Base-by-base conservation (phyloP, 495 filamentous ascomycete genomes). In the Penicillium arizonense region DNA sequence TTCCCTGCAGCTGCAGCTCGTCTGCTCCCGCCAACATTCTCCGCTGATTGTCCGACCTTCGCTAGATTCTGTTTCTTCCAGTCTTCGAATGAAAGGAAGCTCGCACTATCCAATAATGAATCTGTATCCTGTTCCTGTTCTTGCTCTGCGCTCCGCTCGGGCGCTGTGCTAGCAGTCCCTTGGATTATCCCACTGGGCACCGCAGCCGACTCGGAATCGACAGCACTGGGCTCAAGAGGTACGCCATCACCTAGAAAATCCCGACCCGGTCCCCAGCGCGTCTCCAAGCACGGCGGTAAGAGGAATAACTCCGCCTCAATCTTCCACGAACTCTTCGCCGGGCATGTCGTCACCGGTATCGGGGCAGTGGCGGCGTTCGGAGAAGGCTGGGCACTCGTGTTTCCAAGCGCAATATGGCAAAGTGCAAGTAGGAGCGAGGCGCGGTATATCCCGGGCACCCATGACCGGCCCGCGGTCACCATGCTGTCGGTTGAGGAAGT, bases 21-120 rank as follows among this genome's bases (percentile, higher is more conserved):
- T 47, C 72, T 57, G 38, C 59, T 65, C 12, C 68, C 66, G 26
- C 83, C 87, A 24, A 91, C 78, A 57, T 87, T 82, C 50, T 94
- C 85, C 8, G 82, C 84, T 18, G 91, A 91, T 62, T 95, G 92
- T 3, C 90, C 94, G 4, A 82, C 86, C 62, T 89, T 90, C 32
- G 85, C 90, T 11, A 97, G 75, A 68, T 96, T 96, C 76, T 92
- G 89, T 62, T 88, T 89, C 73, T 95, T 97, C 94, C 94, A 98
- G 57, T 97, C 93, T 63, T 97, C 94, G 60, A 98, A 98, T 0
- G 94, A 97, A 45, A 98, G 87, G 64, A 98, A 97, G 28, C 90
- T 86, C 26, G 85, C 86, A 34, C 88, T 87, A 58, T 92, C 87
- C 7, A 96, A 80, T 14, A 87, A 83, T 0, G 86, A 88, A 24